Percentiles rank a stretch among this genome's conserved stretches.
phyloP scores from a whole-genome alignment of 2,329 filamentous ascomycete species.

The Shiraia sp. region DNA sequence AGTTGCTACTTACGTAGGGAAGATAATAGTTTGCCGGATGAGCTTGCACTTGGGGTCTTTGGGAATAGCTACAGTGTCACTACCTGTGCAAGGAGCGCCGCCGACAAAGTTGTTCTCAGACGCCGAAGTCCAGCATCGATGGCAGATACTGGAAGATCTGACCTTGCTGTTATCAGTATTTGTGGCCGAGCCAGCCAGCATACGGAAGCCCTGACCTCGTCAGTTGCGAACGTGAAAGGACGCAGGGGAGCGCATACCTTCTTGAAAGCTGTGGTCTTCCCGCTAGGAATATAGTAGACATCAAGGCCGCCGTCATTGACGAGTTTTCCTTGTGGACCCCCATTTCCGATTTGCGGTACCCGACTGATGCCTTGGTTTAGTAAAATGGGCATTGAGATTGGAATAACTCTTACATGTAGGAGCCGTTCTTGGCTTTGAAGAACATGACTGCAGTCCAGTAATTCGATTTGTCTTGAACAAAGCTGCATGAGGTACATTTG shows the following conservation, averaged over 20 bases:
- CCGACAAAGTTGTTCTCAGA: conserved; percentile 55
- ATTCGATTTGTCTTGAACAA: conserved; percentile 38
- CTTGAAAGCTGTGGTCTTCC: conserved; percentile 41
- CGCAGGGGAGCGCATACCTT: too few species aligned
- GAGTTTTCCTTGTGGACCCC: conserved; percentile 39
- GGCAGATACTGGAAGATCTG: conserved; percentile 34
- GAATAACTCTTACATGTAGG: conserved; percentile 30
- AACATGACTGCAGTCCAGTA: conserved; percentile 45
- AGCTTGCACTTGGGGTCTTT: conserved; percentile 53
- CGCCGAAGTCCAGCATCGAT: conserved; percentile 47
- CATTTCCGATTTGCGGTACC: conserved; percentile 28
- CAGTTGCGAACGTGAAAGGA: too few species aligned
- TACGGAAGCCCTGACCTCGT: conserved; percentile 43
- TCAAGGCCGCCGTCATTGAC: conserved; percentile 42
- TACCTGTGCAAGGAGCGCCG: conserved; percentile 55
- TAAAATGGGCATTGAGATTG: not conserved
- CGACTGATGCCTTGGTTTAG: not conserved
- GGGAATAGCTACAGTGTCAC: conserved; percentile 57
- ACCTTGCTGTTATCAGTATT: conserved; percentile 39
- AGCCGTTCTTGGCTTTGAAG: conserved; percentile 41
- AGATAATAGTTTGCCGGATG: conserved; percentile 59
- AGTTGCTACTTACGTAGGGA: conserved; percentile 34
- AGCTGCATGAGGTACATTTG: conserved; percentile 40
- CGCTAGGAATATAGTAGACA: conserved; percentile 41
- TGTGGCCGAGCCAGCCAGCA: conserved; percentile 35